Percentiles rank a stretch among this genome's conserved stretches.
These are phyloP conservation scores for Peronospora destructor DNA, from an alignment of 352 stramenopile genomes.

Conservation along the genomic window DNA sequence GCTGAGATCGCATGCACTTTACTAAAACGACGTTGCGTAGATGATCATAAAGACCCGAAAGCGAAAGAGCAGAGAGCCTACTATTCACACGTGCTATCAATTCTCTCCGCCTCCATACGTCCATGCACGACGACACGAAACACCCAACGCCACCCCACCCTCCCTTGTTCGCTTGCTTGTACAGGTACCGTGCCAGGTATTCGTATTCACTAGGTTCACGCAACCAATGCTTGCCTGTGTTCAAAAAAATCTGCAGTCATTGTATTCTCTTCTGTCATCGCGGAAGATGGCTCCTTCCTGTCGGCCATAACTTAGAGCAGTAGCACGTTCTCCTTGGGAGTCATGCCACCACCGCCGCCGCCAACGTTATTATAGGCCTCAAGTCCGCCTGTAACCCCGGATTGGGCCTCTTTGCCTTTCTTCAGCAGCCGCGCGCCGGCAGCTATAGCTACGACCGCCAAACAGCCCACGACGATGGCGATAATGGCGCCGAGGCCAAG, in stretches of 20 bases:
- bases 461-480: conserved; percentile 54
- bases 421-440: conserved; percentile 63
- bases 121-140: conserved; percentile 25
- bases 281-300: conserved; percentile 1
- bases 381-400: conserved; percentile 29
- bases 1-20: conserved; percentile 4
- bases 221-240: conserved; percentile 19
- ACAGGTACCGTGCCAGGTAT: conserved; percentile 10
- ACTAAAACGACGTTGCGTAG: conserved; percentile 20
- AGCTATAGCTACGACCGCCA: conserved; percentile 65
- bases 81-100: conserved; percentile 27
- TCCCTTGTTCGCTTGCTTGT: conserved; percentile 9
- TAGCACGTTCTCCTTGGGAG: conserved; percentile 76
- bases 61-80: conserved; percentile 20
- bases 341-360: conserved; percentile 55
- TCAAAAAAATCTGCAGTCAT: conserved; percentile 32
- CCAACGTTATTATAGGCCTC: conserved; percentile 46
- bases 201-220: conserved; percentile 16
- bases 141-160: conserved; percentile 17
- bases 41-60: conserved; percentile 7
- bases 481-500: conserved; percentile 42
- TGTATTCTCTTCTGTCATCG: conserved; percentile 27
- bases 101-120: conserved; percentile 3
- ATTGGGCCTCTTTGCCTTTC: conserved; percentile 46
- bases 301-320: conserved; percentile 67